phyloP scores from a whole-genome alignment of 2,329 filamentous ascomycete species.

The Orbilia brochopaga region DNA sequence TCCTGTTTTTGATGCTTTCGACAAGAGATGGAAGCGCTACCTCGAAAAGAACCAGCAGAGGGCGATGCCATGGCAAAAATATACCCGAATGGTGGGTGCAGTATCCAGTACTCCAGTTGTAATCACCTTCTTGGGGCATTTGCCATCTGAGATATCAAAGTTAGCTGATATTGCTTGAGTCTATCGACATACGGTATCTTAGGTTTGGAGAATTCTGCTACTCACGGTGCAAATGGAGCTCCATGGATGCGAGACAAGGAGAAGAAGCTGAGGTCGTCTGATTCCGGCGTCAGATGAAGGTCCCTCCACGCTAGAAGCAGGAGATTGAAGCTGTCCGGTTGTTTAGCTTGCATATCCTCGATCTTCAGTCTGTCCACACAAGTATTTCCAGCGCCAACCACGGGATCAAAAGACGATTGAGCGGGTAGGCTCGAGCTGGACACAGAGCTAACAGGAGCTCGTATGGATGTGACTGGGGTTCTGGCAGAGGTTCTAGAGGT shows the following conservation, averaged over 20 bases:
- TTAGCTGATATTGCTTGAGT: conserved; percentile 5
- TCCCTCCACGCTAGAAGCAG: conserved; percentile 51
- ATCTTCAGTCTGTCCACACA: conserved; percentile 47
- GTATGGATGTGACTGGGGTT: not conserved
- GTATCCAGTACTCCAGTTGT: conserved; percentile 52
- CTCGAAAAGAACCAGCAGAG: conserved; percentile 55
- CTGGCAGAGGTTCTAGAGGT: not conserved
- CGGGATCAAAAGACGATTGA: conserved; percentile 15
- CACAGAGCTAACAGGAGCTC: not conserved
- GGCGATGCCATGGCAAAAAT: conserved; percentile 56
- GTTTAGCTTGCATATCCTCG: conserved; percentile 34
- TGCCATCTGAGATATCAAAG: conserved; percentile 29
- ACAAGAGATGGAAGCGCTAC: conserved; percentile 29
- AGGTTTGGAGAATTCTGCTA: not conserved
- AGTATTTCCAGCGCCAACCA: conserved; percentile 22
- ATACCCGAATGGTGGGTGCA: conserved; percentile 54
- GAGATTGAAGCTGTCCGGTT: conserved; percentile 51
- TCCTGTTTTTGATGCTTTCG: not conserved
- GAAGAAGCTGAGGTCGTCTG: conserved; percentile 49
- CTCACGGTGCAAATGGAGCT: conserved; percentile 51
- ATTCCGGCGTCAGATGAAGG: conserved; percentile 49
- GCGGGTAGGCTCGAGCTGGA: not conserved
- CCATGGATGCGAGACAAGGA: conserved; percentile 51
- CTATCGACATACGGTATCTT: not conserved
- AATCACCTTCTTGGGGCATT: conserved; percentile 36